phyloP scores from a whole-genome alignment of 2,329 filamentous ascomycete genomes.

The Talaromyces sp. region DNA sequence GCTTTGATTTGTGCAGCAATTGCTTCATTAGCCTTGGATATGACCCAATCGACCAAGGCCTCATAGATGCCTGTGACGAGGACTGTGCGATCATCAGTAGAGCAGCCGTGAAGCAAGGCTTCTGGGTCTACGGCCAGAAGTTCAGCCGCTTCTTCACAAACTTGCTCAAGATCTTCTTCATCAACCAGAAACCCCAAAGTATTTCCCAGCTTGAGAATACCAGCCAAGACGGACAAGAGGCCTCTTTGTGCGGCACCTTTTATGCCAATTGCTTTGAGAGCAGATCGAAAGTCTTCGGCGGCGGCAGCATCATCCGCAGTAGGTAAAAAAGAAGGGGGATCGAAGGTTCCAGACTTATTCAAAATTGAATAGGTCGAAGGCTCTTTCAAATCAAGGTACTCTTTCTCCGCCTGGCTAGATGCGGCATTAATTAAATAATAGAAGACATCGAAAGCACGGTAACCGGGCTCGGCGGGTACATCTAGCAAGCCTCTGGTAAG shows the following conservation, averaged over 20 bases:
- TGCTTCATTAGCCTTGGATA: constrained; percentile 78
- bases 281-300: constrained; percentile 84
- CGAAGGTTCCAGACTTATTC: constrained; percentile 76
- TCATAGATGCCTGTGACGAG: constrained; percentile 87
- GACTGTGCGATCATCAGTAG: constrained; percentile 75
- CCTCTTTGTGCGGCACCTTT: constrained; percentile 78
- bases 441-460: constrained; percentile 94
- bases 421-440: constrained; percentile 94
- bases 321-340: constrained; percentile 79
- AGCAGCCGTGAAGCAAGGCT: constrained; percentile 69
- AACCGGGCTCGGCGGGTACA: constrained; percentile 72
- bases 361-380: constrained; percentile 73
- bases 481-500: constrained; percentile 73
- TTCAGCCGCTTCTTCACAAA: constrained; percentile 84
- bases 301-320: constrained; percentile 88
- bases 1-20: constrained; percentile 70
- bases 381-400: constrained; percentile 76
- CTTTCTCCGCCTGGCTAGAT: constrained; percentile 80
- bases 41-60: constrained; percentile 89
- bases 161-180: constrained; percentile 73
- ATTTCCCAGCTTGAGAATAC: constrained; percentile 85
- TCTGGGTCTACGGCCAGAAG: constrained; percentile 84
- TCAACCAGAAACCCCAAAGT: constrained; percentile 80
- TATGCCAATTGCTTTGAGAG: constrained; percentile 87
- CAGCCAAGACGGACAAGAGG: constrained; percentile 79